These are phyloP conservation scores for Ogataea naganishii DNA, from an alignment of 805 yeast genomes.

Conservation along the genomic window DNA sequence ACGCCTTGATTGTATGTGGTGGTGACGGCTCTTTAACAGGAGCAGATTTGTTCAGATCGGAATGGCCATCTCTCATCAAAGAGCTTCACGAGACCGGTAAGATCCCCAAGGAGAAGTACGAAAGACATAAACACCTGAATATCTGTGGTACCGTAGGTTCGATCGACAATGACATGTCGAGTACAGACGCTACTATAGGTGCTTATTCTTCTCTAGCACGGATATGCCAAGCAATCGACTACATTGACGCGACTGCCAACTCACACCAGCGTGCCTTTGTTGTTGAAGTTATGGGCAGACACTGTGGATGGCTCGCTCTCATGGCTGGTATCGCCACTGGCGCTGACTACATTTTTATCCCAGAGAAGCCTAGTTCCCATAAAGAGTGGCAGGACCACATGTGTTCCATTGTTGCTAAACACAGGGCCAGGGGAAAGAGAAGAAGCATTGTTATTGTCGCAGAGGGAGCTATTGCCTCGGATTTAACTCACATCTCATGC, in stretches of 20 bases:
- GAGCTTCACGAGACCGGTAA: constrained; percentile 55
- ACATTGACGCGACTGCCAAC: constrained; percentile 94
- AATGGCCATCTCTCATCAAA: constrained; percentile 83
- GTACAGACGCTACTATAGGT: constrained; percentile 95
- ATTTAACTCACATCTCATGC: constrained; percentile 73
- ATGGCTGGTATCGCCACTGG: constrained; percentile 97
- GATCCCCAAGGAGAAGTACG: constrained; percentile 50
- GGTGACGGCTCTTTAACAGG: constrained; percentile 99
- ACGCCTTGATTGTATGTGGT: constrained; percentile 93
- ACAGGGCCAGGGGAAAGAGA: constrained; percentile 81
- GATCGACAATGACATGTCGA: constrained; percentile 96
- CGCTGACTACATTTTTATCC: constrained; percentile 91
- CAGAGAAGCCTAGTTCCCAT: constrained; percentile 81
- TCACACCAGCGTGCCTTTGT: constrained; percentile 97
- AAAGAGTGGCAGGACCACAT: constrained; percentile 75
- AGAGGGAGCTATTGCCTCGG: constrained; percentile 89
- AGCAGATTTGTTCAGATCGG: constrained; percentile 87
- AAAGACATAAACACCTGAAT: constrained; percentile 61
- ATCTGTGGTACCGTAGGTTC: constrained; percentile 95
- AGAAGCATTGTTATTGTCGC: constrained; percentile 96
- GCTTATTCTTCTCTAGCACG: constrained; percentile 90
- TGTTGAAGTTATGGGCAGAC: constrained; percentile 98
- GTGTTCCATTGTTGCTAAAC: constrained; percentile 65
- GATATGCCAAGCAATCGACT: constrained; percentile 90
- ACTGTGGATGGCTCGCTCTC: constrained; percentile 97